Evolutionary conservation across 192 early-diverging fungal genomes (phyloP).

Genomic region (Diversispora eburnea): DNA sequence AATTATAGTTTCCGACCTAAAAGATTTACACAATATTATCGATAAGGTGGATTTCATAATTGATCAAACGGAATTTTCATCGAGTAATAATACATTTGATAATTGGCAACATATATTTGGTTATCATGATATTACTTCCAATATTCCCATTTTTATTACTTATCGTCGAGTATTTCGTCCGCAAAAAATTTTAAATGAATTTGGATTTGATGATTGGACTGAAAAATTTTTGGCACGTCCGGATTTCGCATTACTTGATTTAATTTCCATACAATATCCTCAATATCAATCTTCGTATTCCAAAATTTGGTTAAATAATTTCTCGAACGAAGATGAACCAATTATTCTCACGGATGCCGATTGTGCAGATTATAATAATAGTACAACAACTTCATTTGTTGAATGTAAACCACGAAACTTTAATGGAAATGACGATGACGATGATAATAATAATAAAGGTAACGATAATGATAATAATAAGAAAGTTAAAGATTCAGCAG

Average conservation of each 20-base stretch:
- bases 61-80: slow-evolving; percentile 12
- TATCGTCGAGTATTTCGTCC: slow-evolving; percentile 24
- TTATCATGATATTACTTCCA: not conserved
- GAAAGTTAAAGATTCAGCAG: not conserved
- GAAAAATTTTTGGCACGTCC: slow-evolving; percentile 26
- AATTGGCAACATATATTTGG: slow-evolving; percentile 16
- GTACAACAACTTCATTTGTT: not conserved
- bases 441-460: not conserved
- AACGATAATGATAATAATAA: not conserved
- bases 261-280: slow-evolving; percentile 35
- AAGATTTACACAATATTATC: slow-evolving; percentile 1
- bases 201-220: slow-evolving; percentile 26
- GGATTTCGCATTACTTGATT: slow-evolving; percentile 29
- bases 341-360: not conserved
- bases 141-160: slow-evolving; percentile 17
- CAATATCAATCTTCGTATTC: slow-evolving; percentile 20
- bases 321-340: not conserved
- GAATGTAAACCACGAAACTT: not conserved
- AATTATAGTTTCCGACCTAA: not conserved
- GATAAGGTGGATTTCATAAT: slow-evolving; percentile 7
- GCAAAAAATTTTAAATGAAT: not conserved
- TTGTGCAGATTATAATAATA: not conserved
- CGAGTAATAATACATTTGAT: not conserved
- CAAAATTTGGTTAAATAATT: slow-evolving; percentile 22
- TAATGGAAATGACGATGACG: not conserved